Base-by-base conservation (phyloP, 768 basidiomycete genomes). In the Amyloporia xantha region DNA sequence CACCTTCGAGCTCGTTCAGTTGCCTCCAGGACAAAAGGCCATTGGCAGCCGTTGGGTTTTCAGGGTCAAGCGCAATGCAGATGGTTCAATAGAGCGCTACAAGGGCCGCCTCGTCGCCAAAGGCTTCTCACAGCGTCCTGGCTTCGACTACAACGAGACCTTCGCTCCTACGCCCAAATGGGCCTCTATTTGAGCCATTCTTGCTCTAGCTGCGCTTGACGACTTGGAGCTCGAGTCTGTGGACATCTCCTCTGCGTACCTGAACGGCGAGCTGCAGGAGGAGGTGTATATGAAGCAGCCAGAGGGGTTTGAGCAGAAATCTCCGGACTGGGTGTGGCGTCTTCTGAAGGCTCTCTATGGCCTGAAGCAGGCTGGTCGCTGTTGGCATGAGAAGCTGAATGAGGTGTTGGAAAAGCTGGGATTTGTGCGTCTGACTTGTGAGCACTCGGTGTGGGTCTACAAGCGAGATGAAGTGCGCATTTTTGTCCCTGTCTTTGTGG, bases 291-390 rank as follows among this genome's bases (percentile, higher is more conserved):
- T 66, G 56, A 15, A 46, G n/a, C 59, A 57, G 39, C 57, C 64
- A 9, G 57, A 58, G 33, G 63, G 59, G 10, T 56, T 53, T 46
- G 54, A 55, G 38, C 19, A 30, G 51, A 55, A 48, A 30, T 35
- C 40, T 36, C 50, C 28, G 35, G 27, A 25, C 39, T 26, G 30
- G 48, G 49, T 54, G 35, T 50, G 44, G 44, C 44, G 28, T 17
- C 41, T 50, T 35, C 46, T 4, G 38, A 71, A 72, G 53, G 56
- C 63, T 2, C 52, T 75, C 26, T 75, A 76, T 58, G 69, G 75
- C 7, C 64, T 76, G 6, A 69, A 71, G 52, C 73, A 74, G 49
- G 63, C 66, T 10, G 64, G 65, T 2, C 57, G 64, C 2, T 49
- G 54, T 38, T 75, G 72, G 74, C 58, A 71, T 49, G 55, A 62